Evolutionary conservation across 441 rosid genomes (phyloP), one percentile per base, ranked within the genome.

Genomic region (Melastoma candidum): DNA sequence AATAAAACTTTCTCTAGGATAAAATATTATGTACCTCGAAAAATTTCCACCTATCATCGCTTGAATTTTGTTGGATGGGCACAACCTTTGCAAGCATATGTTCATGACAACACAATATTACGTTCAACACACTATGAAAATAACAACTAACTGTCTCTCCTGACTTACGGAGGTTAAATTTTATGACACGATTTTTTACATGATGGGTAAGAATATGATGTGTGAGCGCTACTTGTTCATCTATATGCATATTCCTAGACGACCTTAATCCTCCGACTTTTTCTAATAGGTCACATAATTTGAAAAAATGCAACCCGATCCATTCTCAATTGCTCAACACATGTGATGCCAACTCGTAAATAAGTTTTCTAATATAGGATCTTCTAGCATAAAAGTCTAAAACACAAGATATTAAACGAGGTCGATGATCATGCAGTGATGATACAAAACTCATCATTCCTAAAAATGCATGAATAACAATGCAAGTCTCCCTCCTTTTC

Each of bases 121-220:
- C 22, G 22, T 17, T 17, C 22, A 17, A 17, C 22, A 17, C 22
- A 17, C 22, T 17, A 17, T 17, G 22, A 17, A 17, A 17, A 17
- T 17, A 17, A 17, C 22, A 17, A 17, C 7, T 51, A 1, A 51
- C 8, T 0, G 44, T 51, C 12, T 11, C 44, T 4, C 22, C 22
- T 11, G 44, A 51, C 22, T 11, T 7, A 14, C 12, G 10, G 12
- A 51, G 36, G 13, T 27, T 27, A 27, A 26, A 11, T 17, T n/a
- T 29, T 3, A 11, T 27, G 22, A 51, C 55, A 26, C 55, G 11
- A 51, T 51, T 51, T 17, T 51, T 29, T 3, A 27, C 4, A 29
- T 51, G 55, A n/a, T 51, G 39, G 1, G 54, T 36, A 7, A 51
- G 41, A 24, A 51, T 27, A 29, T 51, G 32, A 29, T 22, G 27